Evolutionary conservation across 176 grass and related monocot genomes (phyloP), one percentile per base, ranked within the genome.

Genomic region (Chrysopogon serrulatus): DNA sequence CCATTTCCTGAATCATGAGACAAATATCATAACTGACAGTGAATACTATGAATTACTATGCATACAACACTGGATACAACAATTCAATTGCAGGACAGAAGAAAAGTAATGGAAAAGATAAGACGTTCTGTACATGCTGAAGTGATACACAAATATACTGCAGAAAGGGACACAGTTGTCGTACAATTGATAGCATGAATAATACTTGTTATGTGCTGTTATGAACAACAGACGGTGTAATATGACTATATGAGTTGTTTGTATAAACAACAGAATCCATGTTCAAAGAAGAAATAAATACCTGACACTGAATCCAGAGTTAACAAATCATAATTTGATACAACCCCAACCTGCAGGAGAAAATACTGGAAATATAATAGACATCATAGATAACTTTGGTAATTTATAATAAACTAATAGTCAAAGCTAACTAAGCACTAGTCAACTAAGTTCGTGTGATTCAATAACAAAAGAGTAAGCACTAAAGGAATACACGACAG

Each of bases 251-350:
- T 79, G 30, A 45, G 36, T 80, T 76, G 19, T 65, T 87, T 80
- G 51, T 33, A n/a, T n/a, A 81, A 49, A 30, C 12, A 86, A 53
- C 6, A 31, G 21, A 81, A 28, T 28, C 34, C 24, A 57, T 66
- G 19, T 56, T 77, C 42, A 3, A 77, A 35, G n/a, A 77, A 32
- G 21, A 16, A 23, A 56, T 84, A 10, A 28, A 56, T 87, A 98
- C 96, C 96, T 98, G 91, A 90, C 66, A 98, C 89, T 15, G 96
- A 93, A 51, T 98, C 96, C 71, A 98, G 80, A 23, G 93, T 93
- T 87, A 98, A 79, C 39, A 98, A 87, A 93, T 98, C 96, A 65
- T 95, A 98, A 90, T 98, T 91, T 81, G 96, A 98, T 62, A 98
- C 96, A 14, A 98, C 91, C 62, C 96, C 96, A 83, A 98, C 91